These are phyloP conservation scores for Ophiostoma novo-ulmi DNA, from an alignment of 2,329 filamentous ascomycete species.

Conservation along the genomic window DNA sequence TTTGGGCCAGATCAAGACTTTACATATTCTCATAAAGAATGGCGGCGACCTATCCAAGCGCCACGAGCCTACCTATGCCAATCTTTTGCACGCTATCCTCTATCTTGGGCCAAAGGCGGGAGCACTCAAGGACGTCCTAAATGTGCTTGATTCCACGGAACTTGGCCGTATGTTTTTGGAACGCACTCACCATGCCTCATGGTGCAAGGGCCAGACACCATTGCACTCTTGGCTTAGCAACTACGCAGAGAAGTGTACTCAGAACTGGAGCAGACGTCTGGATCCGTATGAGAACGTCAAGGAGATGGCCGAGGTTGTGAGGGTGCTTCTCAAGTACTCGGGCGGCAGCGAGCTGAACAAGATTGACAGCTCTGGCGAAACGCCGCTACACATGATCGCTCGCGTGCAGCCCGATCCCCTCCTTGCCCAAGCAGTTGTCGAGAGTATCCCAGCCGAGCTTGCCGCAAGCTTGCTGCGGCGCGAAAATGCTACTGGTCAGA, in stretches of 20 bases:
- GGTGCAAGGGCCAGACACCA: not conserved
- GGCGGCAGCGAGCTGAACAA: slow-evolving; percentile 52
- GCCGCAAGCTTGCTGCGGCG: slow-evolving; percentile 50
- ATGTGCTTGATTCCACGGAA: not conserved
- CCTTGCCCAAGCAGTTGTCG: slow-evolving; percentile 41
- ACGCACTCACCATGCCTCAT: not conserved
- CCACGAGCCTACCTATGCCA: not conserved
- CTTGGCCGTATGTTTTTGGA: not conserved
- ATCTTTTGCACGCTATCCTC: not conserved
- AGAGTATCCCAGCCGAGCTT: slow-evolving; percentile 45
- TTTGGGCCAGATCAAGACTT: not conserved
- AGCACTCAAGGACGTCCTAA: not conserved
- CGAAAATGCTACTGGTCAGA: slow-evolving; percentile 72
- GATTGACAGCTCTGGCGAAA: slow-evolving; percentile 61
- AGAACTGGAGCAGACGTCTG: not conserved
- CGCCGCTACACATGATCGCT: slow-evolving; percentile 56
- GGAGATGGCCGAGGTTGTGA: slow-evolving; percentile 31
- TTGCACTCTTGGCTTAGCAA: not conserved
- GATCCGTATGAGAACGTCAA: not conserved
- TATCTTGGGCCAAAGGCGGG: not conserved
- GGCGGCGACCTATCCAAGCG: not conserved
- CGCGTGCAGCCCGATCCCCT: slow-evolving; percentile 28
- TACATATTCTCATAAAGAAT: not conserved
- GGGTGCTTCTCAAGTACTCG: slow-evolving; percentile 49
- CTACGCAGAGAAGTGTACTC: not conserved